Base-by-base conservation (phyloP, 495 filamentous ascomycete species). In the Trichoderma reesei region DNA sequence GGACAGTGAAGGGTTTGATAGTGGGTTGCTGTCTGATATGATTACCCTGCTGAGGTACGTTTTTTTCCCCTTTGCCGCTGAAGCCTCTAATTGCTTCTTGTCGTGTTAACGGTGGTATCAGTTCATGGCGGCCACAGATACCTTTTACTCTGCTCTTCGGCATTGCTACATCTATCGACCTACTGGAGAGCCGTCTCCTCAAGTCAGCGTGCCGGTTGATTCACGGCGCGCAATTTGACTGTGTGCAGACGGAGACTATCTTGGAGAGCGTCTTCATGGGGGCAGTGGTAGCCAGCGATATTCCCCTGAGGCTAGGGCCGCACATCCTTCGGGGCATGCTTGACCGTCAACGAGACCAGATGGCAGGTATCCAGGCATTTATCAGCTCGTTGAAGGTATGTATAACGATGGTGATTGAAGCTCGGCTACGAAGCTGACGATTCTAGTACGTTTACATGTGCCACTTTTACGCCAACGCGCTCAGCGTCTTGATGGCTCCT, bases 1-100 rank as follows among this genome's bases (percentile, higher is more conserved):
- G 69, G 95, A 98, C 71, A 95, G 89, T 65, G 95, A 98, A 73
- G 92, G 88, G 5, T 97, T 98, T 70, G 92, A 97, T 69, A 83
- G 82, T 41, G 78, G 74, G n/a, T 73, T 97, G 36, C 74, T 98
- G 38, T 85, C 83, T 1, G 91, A 97, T 72, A 72, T 96, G 36
- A 79, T 97, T 44, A 82, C 82, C 31, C 75, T 98, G 4, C 83
- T 98, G 60, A 87, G 84, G 89, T 95, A 76, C 63, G 82, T 73
- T 10, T 46, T 18, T 14, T 62, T 18, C 8, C 3, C 3, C 3
- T 16, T 18, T 20, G 5, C 2, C 18, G 5, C 20, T 18, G n/a
- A 18, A 18, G 44, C 18, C 7, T n/a, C 9, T n/a, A 0, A 18
- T 26, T 26, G 13, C 7, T 16, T n/a, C 41, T 54, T 16, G 16